Base-by-base conservation (phyloP, 2,329 filamentous ascomycete species). In the Ascochyta koolunga region DNA sequence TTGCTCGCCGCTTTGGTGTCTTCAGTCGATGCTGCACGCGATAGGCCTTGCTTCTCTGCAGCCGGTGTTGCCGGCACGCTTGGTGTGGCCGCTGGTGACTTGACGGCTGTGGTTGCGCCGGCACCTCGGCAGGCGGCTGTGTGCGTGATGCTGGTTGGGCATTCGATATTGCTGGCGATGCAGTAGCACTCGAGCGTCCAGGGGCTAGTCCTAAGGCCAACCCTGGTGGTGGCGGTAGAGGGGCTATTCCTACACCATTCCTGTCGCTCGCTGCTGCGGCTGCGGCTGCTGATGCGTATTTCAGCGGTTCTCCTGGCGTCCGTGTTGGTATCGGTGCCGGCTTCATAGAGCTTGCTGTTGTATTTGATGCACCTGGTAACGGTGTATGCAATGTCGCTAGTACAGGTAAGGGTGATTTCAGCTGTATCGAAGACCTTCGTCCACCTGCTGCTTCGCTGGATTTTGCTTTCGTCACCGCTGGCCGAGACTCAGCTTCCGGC, bases 231-330 rank as follows among this genome's bases (percentile, higher is more conserved):
- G 95, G 93, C 50, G 95, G 95, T 69, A 98, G 81, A 35, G 95
- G 95, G 54, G 93, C 88, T 69, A 99, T 97, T 22, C 95, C 95
- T 25, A 98, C 89, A 47, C 84, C 84, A 71, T 89, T 93, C 79
- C 91, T 93, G 77, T 96, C 92, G 73, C 86, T 92, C 39, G 93
- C 91, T 1, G 95, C 93, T 0, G 93, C 95, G 0, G 95, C 95
- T 0, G 95, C 95, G 0, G 95, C 95, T 0, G 95, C 95, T 32
- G 95, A 98, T 38, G 95, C 95, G 73, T 99, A 99, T 77, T 98
- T 98, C 62, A 99, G 81, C 1, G 90, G 91, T 74, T 98, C 93
- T 41, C 92, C 92, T 4, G 91, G 89, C 6, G 90, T 87, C 73
- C 93, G 86, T 54, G 90, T 87, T 1, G 95, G 95, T 66, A 93